Percentiles rank a stretch among this genome's conserved stretches.
Evolutionary conservation across 2,329 filamentous ascomycete genomes (phyloP).

Genomic region (Aspergillus pseudotamarii): DNA sequence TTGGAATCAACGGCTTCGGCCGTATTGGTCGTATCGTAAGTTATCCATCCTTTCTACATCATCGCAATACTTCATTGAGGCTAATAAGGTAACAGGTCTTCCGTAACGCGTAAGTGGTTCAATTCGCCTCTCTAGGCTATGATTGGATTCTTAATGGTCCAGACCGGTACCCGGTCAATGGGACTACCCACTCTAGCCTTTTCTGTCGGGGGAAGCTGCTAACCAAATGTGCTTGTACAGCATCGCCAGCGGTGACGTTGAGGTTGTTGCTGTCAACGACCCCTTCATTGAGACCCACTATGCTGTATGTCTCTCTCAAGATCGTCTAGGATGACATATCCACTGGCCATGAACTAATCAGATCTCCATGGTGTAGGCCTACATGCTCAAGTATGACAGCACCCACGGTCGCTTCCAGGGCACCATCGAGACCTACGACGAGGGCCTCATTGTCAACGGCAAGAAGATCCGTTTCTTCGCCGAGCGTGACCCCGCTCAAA

Average conservation of each 20-base stretch:
- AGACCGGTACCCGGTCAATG: not conserved
- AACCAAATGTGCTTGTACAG: conserved; percentile 41
- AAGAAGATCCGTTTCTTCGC: conserved; percentile 94
- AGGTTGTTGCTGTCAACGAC: conserved; percentile 97
- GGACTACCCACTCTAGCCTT: not conserved
- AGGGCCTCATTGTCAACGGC: conserved; percentile 84
- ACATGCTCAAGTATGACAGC: conserved; percentile 99
- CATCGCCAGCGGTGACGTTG: conserved; percentile 82
- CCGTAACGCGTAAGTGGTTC: conserved; percentile 78
- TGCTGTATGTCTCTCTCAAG: conserved; percentile 71
- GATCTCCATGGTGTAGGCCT: conserved; percentile 63
- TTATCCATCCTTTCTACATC: conserved; percentile 15
- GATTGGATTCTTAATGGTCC: not conserved
- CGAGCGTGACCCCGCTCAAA: conserved; percentile 84
- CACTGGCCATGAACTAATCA: not conserved
- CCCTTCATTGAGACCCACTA: conserved; percentile 98
- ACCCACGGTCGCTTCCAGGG: conserved; percentile 98
- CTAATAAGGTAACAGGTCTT: conserved; percentile 64
- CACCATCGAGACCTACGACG: conserved; percentile 72
- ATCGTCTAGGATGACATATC: not conserved
- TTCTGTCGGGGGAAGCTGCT: not conserved
- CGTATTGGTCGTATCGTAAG: conserved; percentile 91
- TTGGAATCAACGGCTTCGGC: conserved; percentile 99
- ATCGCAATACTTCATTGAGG: not conserved
- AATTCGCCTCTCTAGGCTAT: not conserved